Evolutionary conservation across 371 early-diverging fungal species (phyloP).

Genomic region (Catenaria anguillulae): DNA sequence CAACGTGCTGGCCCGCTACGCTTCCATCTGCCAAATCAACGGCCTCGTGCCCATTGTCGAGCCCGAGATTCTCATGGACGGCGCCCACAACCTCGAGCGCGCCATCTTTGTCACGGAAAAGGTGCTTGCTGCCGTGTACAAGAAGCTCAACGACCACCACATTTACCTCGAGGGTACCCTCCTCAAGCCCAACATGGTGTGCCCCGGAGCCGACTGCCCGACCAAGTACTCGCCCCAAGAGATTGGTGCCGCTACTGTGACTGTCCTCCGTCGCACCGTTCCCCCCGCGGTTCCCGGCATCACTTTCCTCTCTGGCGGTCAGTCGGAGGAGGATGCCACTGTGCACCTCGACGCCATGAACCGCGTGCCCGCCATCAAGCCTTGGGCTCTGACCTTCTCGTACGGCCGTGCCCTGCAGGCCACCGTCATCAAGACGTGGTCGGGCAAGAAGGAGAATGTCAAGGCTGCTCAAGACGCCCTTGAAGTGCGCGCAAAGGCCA

Average conservation of each 20-base stretch:
- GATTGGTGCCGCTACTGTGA: slow-evolving; percentile 35
- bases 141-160: slow-evolving; percentile 31
- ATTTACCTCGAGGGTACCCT: slow-evolving; percentile 47
- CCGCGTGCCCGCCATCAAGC: slow-evolving; percentile 19
- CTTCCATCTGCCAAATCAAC: slow-evolving; percentile 36
- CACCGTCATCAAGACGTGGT: slow-evolving; percentile 38
- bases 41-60: slow-evolving; percentile 53
- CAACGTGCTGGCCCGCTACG: slow-evolving; percentile 46
- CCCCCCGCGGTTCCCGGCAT: slow-evolving; percentile 46
- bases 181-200: slow-evolving; percentile 49
- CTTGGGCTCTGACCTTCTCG: slow-evolving; percentile 48
- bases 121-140: slow-evolving; percentile 37
- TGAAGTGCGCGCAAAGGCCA: slow-evolving; percentile 70
- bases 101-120: slow-evolving; percentile 28
- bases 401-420: slow-evolving; percentile 52
- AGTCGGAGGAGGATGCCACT: slow-evolving; percentile 43
- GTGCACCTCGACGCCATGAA: slow-evolving; percentile 39
- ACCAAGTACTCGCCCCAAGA: slow-evolving; percentile 29
- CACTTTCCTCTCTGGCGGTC: slow-evolving; percentile 55
- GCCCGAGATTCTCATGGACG: slow-evolving; percentile 54
- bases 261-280: slow-evolving; percentile 36
- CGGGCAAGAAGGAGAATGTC: slow-evolving; percentile 27
- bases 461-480: slow-evolving; percentile 63
- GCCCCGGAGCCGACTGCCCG: slow-evolving; percentile 30
- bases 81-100: slow-evolving; percentile 35